Evolutionary conservation across 108 stramenopile species (phyloP).

Genomic region (Aurantiochytrium sp.): DNA sequence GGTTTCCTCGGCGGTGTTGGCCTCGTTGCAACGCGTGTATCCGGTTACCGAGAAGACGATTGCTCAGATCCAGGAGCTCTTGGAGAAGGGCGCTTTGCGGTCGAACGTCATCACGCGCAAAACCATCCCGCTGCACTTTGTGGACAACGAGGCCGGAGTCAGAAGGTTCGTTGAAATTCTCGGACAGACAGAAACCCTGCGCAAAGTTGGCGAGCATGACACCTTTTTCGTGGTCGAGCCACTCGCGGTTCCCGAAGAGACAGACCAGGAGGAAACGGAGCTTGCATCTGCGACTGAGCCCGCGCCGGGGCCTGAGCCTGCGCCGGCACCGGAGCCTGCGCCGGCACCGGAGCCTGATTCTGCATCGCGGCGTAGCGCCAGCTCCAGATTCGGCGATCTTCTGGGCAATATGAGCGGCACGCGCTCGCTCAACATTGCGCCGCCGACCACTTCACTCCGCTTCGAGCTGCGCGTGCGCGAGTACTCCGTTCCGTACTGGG

Average conservation of each 20-base stretch:
- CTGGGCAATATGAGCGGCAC: neutral
- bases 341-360: neutral
- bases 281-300: neutral
- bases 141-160: neutral
- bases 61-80: neutral
- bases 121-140: neutral
- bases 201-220: neutral
- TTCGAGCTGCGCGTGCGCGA: neutral
- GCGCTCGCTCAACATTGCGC: neutral
- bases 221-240: neutral
- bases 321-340: neutral
- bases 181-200: neutral
- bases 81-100: neutral
- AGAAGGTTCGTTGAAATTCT: neutral
- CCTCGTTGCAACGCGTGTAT: neutral
- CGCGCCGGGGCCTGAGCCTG: neutral
- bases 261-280: neutral
- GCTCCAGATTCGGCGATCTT: neutral
- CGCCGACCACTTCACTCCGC: neutral
- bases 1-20: neutral
- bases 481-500: slow-evolving; percentile 4
- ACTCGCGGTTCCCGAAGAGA: neutral
- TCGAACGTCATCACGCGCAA: neutral
- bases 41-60: neutral
- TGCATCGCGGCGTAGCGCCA: no score